phyloP scores from a whole-genome alignment of 2,329 filamentous ascomycete genomes.

The Colletotrichum theobromicola region DNA sequence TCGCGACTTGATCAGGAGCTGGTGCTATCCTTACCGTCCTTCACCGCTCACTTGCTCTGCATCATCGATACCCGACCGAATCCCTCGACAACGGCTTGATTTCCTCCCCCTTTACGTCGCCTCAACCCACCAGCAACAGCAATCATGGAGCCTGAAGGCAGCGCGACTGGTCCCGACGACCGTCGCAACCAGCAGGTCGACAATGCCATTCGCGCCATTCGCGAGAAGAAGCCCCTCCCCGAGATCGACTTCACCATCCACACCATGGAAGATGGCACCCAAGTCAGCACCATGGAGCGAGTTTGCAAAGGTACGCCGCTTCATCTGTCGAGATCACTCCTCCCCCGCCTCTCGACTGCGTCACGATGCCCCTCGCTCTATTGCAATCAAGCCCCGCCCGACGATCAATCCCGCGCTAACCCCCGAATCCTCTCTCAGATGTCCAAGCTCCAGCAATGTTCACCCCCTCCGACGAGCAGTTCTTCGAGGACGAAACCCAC shows the following conservation, averaged over 20 bases:
- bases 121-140: neutral
- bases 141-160: conserved; percentile 55
- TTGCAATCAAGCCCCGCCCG: conserved; percentile 5
- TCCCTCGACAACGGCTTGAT: neutral
- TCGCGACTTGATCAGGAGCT: conserved; percentile 19
- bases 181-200: conserved; percentile 72
- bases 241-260: conserved; percentile 99
- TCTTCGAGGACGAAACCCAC: conserved; percentile 85
- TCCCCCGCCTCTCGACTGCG: conserved; percentile 21
- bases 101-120: neutral
- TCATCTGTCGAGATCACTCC: conserved; percentile 2
- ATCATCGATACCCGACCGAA: conserved; percentile 14
- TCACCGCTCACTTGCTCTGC: conserved; percentile 20
- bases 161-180: conserved; percentile 42
- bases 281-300: conserved; percentile 93
- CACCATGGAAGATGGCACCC: conserved; percentile 95
- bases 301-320: conserved; percentile 89
- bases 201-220: conserved; percentile 89
- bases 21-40: conserved; percentile 1
- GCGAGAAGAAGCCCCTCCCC: conserved; percentile 92
- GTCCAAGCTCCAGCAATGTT: conserved; percentile 96
- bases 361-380: conserved; percentile 16
- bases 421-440: conserved; percentile 60
- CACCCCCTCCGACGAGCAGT: conserved; percentile 91
- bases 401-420: conserved; percentile 27